phyloP scores from a whole-genome alignment of 2,329 filamentous ascomycete species.

The Calonectria pauciramosa region DNA sequence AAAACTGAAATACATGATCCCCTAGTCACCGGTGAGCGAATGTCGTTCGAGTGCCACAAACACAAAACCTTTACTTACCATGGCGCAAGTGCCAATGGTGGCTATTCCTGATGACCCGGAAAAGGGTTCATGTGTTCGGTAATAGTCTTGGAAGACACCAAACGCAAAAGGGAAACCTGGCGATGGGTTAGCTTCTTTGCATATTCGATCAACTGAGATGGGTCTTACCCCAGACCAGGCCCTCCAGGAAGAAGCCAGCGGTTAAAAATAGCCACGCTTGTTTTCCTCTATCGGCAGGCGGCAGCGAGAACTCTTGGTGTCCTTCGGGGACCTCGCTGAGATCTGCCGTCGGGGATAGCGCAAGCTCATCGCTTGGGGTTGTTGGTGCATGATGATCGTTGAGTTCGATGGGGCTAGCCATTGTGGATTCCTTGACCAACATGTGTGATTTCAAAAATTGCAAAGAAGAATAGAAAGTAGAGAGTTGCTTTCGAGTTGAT shows the following conservation, averaged over 20 bases:
- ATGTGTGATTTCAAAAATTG: too few species aligned
- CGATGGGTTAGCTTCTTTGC: neutral
- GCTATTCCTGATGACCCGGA: slow-evolving; percentile 63
- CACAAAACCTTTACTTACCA: slow-evolving; percentile 53
- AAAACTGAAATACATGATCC: slow-evolving; percentile 57
- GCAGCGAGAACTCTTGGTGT: slow-evolving; percentile 40
- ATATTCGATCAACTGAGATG: too few species aligned
- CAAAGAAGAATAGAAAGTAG: too few species aligned
- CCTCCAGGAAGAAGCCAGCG: slow-evolving; percentile 40
- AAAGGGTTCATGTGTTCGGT: slow-evolving; percentile 70
- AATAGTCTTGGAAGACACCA: slow-evolving; percentile 77
- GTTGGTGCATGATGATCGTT: too few species aligned
- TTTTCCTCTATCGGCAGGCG: slow-evolving; percentile 54
- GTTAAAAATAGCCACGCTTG: slow-evolving; percentile 52
- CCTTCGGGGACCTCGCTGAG: neutral
- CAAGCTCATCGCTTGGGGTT: neutral
- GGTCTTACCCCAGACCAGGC: slow-evolving; percentile 32
- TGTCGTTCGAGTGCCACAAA: rapidly evolving
- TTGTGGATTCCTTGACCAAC: neutral
- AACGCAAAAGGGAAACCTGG: slow-evolving; percentile 74
- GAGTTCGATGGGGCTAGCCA: neutral
- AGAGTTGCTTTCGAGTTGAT: neutral
- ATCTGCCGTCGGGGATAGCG: neutral
- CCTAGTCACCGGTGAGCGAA: slow-evolving; percentile 1
- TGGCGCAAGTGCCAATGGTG: slow-evolving; percentile 71